These are phyloP conservation scores for Sporothrix sp. DNA, from an alignment of 2,329 filamentous ascomycete genomes.

Conservation along the genomic window DNA sequence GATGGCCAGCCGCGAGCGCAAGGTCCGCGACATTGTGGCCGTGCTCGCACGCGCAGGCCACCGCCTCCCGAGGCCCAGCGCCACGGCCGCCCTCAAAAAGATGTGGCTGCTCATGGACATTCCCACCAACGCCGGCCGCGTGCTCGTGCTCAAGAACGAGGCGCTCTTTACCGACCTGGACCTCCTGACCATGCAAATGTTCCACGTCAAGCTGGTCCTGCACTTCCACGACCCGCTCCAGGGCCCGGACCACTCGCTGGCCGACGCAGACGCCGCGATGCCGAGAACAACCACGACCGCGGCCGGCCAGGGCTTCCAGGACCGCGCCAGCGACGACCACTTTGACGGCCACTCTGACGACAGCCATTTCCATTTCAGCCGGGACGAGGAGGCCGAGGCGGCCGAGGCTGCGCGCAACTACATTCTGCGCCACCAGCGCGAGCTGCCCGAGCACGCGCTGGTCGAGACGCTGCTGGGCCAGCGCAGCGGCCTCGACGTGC, in stretches of 20 bases:
- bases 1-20: constrained; percentile 48
- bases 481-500: constrained; percentile 37
- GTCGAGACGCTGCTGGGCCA: constrained; percentile 52
- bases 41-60: constrained; percentile 49
- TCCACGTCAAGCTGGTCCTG: constrained; percentile 65
- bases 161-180: constrained; percentile 49
- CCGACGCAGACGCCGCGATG: not conserved
- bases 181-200: constrained; percentile 51
- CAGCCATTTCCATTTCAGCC: not conserved
- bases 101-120: constrained; percentile 67
- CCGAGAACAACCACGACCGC: too few relatives aligned
- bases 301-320: too few relatives aligned
- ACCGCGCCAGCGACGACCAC: too few relatives aligned
- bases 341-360: too few relatives aligned
- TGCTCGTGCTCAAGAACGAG: constrained; percentile 39
- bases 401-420: not conserved
- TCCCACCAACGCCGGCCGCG: constrained; percentile 44
- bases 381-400: not conserved
- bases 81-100: constrained; percentile 42
- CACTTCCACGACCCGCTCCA: constrained; percentile 54
- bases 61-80: constrained; percentile 35
- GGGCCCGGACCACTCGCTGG: constrained; percentile 36
- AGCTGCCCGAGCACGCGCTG: constrained; percentile 24
- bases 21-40: constrained; percentile 52
- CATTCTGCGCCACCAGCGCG: not conserved